These are phyloP conservation scores for Xylariaceae sp. DNA, from an alignment of 2,329 filamentous ascomycete species.

Conservation along the genomic window DNA sequence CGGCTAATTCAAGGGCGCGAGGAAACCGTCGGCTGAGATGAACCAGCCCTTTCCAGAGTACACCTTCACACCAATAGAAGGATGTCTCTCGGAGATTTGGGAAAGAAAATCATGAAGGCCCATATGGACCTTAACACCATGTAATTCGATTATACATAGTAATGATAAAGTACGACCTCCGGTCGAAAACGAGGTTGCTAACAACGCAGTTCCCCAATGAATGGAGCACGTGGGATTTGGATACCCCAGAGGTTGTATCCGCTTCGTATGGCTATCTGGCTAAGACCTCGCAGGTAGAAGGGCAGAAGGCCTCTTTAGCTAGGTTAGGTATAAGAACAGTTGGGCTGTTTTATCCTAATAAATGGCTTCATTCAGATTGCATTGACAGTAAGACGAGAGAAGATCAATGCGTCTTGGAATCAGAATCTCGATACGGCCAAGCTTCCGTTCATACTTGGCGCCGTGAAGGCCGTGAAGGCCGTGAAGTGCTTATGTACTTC, in stretches of 20 bases:
- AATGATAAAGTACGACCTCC: not conserved
- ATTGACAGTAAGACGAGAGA: not conserved
- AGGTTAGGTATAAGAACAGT: not conserved
- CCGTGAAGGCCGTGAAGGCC: too few relatives aligned
- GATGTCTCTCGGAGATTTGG: conserved; percentile 21
- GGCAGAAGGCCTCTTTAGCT: not conserved
- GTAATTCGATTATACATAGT: too few relatives aligned
- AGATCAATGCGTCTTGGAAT: not conserved
- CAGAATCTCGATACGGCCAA: not conserved
- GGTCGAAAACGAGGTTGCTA: too few relatives aligned
- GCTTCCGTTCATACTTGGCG: not conserved
- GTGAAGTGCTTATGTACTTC: too few relatives aligned
- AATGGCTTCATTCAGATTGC: not conserved
- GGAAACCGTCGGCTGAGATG: conserved; percentile 18
- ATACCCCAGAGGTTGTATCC: not conserved
- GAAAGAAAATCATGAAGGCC: conserved; percentile 32
- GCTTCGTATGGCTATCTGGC: not conserved
- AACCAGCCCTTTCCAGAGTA: conserved; percentile 14
- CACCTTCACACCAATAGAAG: conserved; percentile 10
- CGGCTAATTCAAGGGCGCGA: conserved; percentile 36
- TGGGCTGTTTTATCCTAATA: not conserved
- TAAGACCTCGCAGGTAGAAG: not conserved
- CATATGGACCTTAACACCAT: not conserved
- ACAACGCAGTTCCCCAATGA: not conserved
- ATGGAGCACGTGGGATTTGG: not conserved